phyloP scores from a whole-genome alignment of 345 rosid species.

The Rhodomyrtus tomentosa region DNA sequence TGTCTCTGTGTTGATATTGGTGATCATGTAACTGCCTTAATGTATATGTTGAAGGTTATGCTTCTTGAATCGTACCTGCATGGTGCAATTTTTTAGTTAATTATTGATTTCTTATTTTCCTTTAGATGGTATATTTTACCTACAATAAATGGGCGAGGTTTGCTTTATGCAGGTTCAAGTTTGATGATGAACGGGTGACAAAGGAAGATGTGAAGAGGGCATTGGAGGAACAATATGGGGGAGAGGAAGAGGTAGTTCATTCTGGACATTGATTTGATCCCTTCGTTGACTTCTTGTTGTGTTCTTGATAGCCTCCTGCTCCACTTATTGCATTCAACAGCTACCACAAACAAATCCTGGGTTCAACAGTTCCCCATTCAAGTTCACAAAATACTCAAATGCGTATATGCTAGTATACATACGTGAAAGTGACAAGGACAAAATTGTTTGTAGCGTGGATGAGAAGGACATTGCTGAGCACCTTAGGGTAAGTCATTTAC shows the following conservation, averaged over 20 bases:
- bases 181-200: constrained; percentile 49
- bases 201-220: constrained; percentile 45
- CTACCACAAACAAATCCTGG: constrained; percentile 47
- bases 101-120: background rate
- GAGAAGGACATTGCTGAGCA: constrained; percentile 52
- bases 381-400: constrained; percentile 45
- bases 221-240: constrained; percentile 46
- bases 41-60: background rate
- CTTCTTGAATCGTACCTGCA: background rate
- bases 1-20: background rate
- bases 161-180: constrained; percentile 25
- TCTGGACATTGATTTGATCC: background rate
- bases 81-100: background rate
- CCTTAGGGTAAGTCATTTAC: constrained; percentile 23
- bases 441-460: constrained; percentile 42
- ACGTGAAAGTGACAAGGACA: constrained; percentile 46
- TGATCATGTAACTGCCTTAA: background rate
- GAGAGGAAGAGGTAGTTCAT: constrained; percentile 36
- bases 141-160: background rate
- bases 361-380: constrained; percentile 41
- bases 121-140: background rate
- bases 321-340: constrained; percentile 7
- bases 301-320: background rate
- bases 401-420: constrained; percentile 51
- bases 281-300: background rate